Base-by-base conservation (phyloP, 1,284 basidiomycete species). In the Ustilago crameri region DNA sequence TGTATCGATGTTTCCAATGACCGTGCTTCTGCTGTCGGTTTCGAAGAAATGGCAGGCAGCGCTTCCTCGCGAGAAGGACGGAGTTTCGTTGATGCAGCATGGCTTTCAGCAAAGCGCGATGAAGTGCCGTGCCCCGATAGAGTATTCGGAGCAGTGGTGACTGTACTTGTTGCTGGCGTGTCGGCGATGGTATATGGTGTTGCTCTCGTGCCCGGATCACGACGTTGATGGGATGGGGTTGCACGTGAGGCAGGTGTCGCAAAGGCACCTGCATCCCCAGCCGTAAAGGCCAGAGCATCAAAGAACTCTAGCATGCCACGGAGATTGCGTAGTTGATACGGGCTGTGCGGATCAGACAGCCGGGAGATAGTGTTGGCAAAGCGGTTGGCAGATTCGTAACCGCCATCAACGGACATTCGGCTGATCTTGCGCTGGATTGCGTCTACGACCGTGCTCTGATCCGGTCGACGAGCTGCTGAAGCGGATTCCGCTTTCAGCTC, bases 321-420 rank as follows among this genome's bases (percentile, higher is more conserved):
- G 9, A 71, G 42, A n/a, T 75, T 60, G 2, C 67, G 48, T 5
- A 68, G 22, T 17, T 47, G 58, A 23, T 43, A 56, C 22, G 57
- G 45, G 18, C 46, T 41, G 30, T 60, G 50, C n/a, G 55, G 43
- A 45, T 58, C 55, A 18, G 49, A 51, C 23, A 67, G 58, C 32
- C 68, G 37, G 9, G 62, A 51, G 7, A 75, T 26, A 18, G 64
- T 48, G 45, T 58, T 65, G 32, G 71, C 53, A 27, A 68, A 67
- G 2, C 65, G 60, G 15, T 52, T 67, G 12, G 59, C 45, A 9
- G 69, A 62, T 18, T 72, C 65, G 50, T 75, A 71, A 4, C 73
- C 73, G 37, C 73, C 73, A 17, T 75, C 73, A 3, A 69, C 65
- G 17, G 68, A 71, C 37, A 66, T 17, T 0, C 63, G 34, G 32